Percentiles rank a stretch among this genome's conserved stretches.
phyloP scores from a whole-genome alignment of 2,329 filamentous ascomycete species.

The Cercospora nicotianae region DNA sequence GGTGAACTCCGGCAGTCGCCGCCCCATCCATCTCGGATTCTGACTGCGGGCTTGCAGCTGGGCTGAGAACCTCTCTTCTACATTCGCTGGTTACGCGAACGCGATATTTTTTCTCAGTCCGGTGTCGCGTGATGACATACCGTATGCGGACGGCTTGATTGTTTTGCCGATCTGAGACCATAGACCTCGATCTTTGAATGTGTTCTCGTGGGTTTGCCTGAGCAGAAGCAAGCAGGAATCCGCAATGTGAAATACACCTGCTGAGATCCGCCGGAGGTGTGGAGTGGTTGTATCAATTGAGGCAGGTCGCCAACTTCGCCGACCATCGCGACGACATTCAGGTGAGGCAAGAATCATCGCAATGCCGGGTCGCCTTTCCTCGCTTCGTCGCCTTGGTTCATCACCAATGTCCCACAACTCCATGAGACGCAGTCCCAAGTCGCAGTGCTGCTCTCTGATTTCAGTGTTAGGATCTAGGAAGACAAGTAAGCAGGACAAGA shows the following conservation, averaged over 20 bases:
- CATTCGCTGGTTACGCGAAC: neutral
- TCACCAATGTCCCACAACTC: too few relatives aligned
- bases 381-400: too few relatives aligned
- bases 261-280: neutral
- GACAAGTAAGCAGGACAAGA: too few relatives aligned
- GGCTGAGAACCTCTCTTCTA: neutral
- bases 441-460: too few relatives aligned
- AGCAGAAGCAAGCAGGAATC: neutral
- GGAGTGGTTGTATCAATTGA: neutral
- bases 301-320: too few relatives aligned
- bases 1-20: neutral
- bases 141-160: neutral
- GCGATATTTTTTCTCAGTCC: neutral
- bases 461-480: too few relatives aligned
- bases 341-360: too few relatives aligned
- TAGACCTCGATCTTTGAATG: neutral
- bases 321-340: too few relatives aligned
- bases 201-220: neutral
- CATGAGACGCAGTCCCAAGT: too few relatives aligned
- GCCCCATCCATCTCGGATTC: neutral
- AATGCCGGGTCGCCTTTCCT: too few relatives aligned
- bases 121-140: neutral
- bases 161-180: neutral
- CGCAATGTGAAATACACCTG: neutral
- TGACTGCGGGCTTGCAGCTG: neutral